These are phyloP conservation scores for Aureobasidium sp. DNA, from an alignment of 2,329 filamentous ascomycete species.

Conservation along the genomic window DNA sequence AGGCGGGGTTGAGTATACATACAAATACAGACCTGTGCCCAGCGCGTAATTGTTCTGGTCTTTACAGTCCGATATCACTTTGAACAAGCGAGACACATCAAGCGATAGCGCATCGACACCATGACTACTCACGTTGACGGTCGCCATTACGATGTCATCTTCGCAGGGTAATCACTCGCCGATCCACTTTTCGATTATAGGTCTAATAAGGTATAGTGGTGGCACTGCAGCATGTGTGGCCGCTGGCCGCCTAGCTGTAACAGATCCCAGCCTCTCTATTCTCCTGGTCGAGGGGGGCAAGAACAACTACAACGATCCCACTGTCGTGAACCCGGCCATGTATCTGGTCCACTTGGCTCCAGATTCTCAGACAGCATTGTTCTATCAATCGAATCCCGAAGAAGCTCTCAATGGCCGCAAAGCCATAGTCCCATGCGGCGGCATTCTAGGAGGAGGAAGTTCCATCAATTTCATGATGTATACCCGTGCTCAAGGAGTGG, in stretches of 20 bases:
- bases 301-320: slow-evolving; percentile 47
- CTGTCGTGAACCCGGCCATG: slow-evolving; percentile 46
- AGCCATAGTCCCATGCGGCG: slow-evolving; percentile 38
- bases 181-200: no score
- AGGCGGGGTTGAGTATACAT: neutral
- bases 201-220: slow-evolving; percentile 23
- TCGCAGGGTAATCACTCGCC: slow-evolving; percentile 3
- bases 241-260: slow-evolving; percentile 45
- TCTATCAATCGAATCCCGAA: slow-evolving; percentile 45
- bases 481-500: slow-evolving; percentile 19
- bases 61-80: neutral
- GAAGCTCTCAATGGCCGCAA: slow-evolving; percentile 40
- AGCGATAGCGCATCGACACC: neutral
- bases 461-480: slow-evolving; percentile 36
- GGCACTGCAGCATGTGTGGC: slow-evolving; percentile 45
- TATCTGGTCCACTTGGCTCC: slow-evolving; percentile 45
- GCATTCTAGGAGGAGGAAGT: slow-evolving; percentile 54
- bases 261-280: slow-evolving; percentile 44
- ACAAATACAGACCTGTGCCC: neutral
- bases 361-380: slow-evolving; percentile 44
- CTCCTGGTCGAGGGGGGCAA: slow-evolving; percentile 49
- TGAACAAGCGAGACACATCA: neutral
- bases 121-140: neutral
- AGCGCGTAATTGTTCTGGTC: neutral
- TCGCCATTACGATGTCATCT: slow-evolving; percentile 5